phyloP scores from a whole-genome alignment of 352 stramenopile genomes.

The Phytophthora sansomeana region DNA sequence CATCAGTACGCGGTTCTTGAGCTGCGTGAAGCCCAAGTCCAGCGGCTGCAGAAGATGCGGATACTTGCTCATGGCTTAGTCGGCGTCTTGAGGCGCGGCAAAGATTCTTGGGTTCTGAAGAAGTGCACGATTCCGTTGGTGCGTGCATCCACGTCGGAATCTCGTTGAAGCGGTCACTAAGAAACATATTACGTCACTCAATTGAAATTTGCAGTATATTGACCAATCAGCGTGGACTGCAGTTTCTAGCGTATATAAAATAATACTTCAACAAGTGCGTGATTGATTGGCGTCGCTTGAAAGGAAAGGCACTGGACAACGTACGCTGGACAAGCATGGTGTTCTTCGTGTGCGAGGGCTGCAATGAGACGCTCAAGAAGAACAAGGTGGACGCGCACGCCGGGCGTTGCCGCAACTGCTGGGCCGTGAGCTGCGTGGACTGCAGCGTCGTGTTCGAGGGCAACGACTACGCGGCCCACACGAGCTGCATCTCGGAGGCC shows the following conservation, averaged over 20 bases:
- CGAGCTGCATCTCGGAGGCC: constrained; percentile 93
- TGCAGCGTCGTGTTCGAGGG: constrained; percentile 92
- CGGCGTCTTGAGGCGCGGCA: no score
- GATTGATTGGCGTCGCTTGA: constrained; percentile 25
- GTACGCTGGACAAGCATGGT: constrained; percentile 52
- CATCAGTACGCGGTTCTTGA: constrained; percentile 92
- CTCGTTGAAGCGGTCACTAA: not conserved
- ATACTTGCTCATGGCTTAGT: constrained; percentile 67
- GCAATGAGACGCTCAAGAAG: constrained; percentile 95
- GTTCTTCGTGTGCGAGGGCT: constrained; percentile 89
- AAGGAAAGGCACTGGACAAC: constrained; percentile 16
- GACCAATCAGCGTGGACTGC: not conserved
- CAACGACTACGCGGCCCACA: constrained; percentile 90
- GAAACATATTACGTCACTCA: not conserved
- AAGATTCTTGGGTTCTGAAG: not conserved
- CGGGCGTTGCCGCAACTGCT: constrained; percentile 87
- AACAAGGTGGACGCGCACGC: constrained; percentile 93
- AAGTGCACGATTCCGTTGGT: not conserved
- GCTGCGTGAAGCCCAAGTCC: constrained; percentile 82
- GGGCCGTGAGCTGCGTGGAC: constrained; percentile 94
- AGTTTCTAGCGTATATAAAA: not conserved
- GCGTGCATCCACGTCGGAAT: not conserved
- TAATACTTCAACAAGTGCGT: not conserved
- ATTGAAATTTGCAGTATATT: not conserved
- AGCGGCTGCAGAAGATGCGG: constrained; percentile 78